Base-by-base conservation (phyloP, 2,329 filamentous ascomycete genomes). In the Sphaerulina vaccinii region DNA sequence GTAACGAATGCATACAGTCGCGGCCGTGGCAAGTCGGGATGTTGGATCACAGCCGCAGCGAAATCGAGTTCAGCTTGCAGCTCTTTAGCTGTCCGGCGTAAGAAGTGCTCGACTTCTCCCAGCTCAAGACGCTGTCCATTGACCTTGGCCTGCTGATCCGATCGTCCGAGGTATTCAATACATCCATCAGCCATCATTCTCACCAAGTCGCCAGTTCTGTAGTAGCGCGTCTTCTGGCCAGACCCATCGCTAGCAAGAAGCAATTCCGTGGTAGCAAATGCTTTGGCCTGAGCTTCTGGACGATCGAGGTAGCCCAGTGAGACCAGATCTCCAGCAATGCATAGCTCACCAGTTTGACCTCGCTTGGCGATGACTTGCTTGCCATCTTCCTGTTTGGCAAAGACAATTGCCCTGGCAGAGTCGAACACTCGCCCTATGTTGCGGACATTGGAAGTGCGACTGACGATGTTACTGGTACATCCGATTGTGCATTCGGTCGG, bases 61-160 rank as follows among this genome's bases (percentile, higher is more conserved):
- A 37, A 37, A 15, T 37, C 15, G 8, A 37, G 13, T 1, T 16
- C 18, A 15, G 16, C 13, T 15, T 37, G 15, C 35, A 37, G 35
- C 35, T 37, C 35, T 19, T 37, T 16, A 15, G 35, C 35, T 19
- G 35, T 37, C 8, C 18, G 7, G 5, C 35, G 35, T 3, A 37
- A 19, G 35, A 37, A 39, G 55, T 54, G 43, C 52, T 48, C 45
- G 7, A 48, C 45, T 18, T 48, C 45, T 16, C 45, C 45, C n/a
- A 48, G 24, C 45, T 48, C 45, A 6, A 48, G 22, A 18, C 45
- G 45, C 23, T 48, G 45, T 10, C 45, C 45, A 21, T 37, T 39
- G 10, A 95, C 75, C 65, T 92, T 93, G 46, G 91, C 75, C 67
- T 92, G 87, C 51, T 85, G 84, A 60, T 92, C 89, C 19, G 22